These are phyloP conservation scores for Colletotrichum lindemuthianum DNA, from an alignment of 2,329 filamentous ascomycete species.

Conservation along the genomic window DNA sequence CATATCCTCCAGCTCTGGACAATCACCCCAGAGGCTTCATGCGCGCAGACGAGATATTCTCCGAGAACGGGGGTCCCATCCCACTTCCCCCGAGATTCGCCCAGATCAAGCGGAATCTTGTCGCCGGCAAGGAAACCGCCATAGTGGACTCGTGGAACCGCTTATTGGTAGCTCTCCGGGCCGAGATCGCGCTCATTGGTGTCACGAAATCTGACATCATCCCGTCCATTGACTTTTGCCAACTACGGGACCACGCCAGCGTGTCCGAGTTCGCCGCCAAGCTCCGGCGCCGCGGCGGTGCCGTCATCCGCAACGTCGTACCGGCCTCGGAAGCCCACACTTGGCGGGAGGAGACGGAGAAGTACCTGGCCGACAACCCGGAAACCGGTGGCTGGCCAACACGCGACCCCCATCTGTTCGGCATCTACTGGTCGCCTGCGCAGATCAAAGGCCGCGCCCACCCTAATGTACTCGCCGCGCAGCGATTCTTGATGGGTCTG, in stretches of 20 bases:
- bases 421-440: conserved; percentile 70
- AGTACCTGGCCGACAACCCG: conserved; percentile 61
- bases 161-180: conserved; percentile 60
- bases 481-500: conserved; percentile 73
- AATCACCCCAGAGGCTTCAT: conserved; percentile 33
- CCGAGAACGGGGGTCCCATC: conserved; percentile 43
- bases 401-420: conserved; percentile 46
- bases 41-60: conserved; percentile 33
- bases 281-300: conserved; percentile 55
- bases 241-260: conserved; percentile 58
- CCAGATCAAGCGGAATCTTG: conserved; percentile 64
- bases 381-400: conserved; percentile 44
- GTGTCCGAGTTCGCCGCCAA: conserved; percentile 59
- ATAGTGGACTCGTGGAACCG: conserved; percentile 66
- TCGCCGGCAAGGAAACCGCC: conserved; percentile 63
- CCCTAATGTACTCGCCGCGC: conserved; percentile 69
- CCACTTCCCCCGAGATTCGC: conserved; percentile 69
- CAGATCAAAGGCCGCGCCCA: conserved; percentile 76
- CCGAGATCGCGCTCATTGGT: conserved; percentile 63
- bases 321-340: conserved; percentile 65
- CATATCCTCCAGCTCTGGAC: conserved; percentile 32
- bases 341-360: conserved; percentile 59
- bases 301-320: conserved; percentile 72
- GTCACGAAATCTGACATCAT: conserved; percentile 62
- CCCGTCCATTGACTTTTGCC: conserved; percentile 64